Evolutionary conservation across 805 yeast species (phyloP).

Genomic region (Metschnikowia corniflorae): DNA sequence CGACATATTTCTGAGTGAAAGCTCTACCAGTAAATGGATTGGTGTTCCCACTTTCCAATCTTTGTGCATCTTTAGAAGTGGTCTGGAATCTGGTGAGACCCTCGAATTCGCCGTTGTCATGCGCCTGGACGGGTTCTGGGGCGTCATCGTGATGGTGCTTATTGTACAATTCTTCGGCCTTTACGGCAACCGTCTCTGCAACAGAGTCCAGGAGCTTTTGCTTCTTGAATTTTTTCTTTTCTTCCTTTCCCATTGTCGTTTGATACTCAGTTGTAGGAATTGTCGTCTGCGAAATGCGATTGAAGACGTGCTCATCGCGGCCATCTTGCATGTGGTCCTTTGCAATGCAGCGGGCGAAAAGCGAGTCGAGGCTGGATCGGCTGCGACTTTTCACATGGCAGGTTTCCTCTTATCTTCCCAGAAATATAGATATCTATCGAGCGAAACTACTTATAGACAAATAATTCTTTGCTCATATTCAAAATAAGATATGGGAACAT

Average conservation of each 20-base stretch:
- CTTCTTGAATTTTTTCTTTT: conserved; percentile 27
- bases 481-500: no score
- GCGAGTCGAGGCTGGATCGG: no score
- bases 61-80: conserved; percentile 58
- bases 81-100: conserved; percentile 58
- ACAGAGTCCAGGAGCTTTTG: conserved; percentile 48
- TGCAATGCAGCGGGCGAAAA: no score
- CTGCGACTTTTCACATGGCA: no score
- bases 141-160: conserved; percentile 45
- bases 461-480: no score
- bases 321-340: no score
- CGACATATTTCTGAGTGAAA: conserved; percentile 66
- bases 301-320: conserved; percentile 8
- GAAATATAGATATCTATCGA: no score
- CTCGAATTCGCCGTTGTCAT: conserved; percentile 64
- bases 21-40: conserved; percentile 79
- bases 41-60: conserved; percentile 50
- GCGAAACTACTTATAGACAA: no score
- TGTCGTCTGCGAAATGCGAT: no score
- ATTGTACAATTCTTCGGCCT: conserved; percentile 53
- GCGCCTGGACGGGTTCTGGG: conserved; percentile 42
- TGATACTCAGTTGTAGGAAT: neutral
- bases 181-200: conserved; percentile 65
- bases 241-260: conserved; percentile 14
- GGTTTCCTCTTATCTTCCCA: no score